phyloP scores from a whole-genome alignment of 202 grass and related monocot species.

The Zizania palustris region DNA sequence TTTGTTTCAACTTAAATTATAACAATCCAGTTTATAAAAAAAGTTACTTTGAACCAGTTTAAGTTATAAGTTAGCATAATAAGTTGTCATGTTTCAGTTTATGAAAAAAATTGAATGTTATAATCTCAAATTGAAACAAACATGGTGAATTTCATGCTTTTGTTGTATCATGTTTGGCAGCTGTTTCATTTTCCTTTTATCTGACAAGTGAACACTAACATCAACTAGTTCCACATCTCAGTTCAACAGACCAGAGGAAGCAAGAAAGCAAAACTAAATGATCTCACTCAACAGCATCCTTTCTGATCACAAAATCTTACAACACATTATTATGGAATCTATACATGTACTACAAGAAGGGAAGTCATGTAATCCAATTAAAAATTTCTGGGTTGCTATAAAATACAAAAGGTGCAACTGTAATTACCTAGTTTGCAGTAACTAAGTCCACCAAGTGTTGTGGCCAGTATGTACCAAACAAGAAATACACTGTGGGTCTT shows the following conservation, averaged over 20 bases:
- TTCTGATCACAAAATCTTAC: constrained; percentile 34
- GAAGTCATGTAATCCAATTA: constrained; percentile 48
- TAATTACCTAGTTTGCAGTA: constrained; percentile 59
- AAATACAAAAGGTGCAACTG: constrained; percentile 60
- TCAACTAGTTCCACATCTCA: not conserved
- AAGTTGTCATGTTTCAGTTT: too few species aligned
- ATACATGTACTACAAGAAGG: constrained; percentile 45
- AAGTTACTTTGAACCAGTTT: too few species aligned
- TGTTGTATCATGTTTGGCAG: too few species aligned
- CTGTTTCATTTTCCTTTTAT: not conserved
- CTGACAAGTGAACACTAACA: constrained; percentile 1
- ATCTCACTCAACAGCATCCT: constrained; percentile 29
- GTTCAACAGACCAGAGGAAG: not conserved
- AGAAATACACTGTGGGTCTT: constrained; percentile 53
- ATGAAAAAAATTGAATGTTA: too few species aligned
- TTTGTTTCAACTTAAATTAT: too few species aligned
- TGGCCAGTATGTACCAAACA: constrained; percentile 67
- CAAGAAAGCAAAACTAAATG: constrained; percentile 5
- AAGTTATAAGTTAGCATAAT: too few species aligned
- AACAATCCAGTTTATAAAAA: too few species aligned
- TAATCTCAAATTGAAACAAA: too few species aligned
- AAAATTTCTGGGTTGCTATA: constrained; percentile 56
- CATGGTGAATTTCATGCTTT: too few species aligned
- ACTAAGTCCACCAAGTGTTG: constrained; percentile 54
- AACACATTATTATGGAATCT: constrained; percentile 29